These are phyloP conservation scores for Favolaschia claudopus DNA, from an alignment of 768 basidiomycete genomes.

Conservation along the genomic window DNA sequence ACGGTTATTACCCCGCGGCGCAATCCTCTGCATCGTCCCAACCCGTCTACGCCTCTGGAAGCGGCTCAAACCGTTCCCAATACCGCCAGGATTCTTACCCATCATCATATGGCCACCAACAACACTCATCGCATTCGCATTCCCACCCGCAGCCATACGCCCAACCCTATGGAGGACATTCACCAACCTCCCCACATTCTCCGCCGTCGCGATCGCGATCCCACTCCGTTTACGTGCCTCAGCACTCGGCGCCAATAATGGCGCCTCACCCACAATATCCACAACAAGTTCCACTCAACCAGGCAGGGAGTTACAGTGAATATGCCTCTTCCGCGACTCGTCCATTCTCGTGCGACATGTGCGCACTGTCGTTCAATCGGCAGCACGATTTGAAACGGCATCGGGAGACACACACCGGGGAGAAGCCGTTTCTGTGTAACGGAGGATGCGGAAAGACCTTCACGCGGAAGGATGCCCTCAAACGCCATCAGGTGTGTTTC, in stretches of 20 bases:
- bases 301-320: constrained; percentile 48
- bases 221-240: constrained; percentile 42
- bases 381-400: constrained; percentile 88
- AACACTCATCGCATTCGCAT: constrained; percentile 43
- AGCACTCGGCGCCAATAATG: constrained; percentile 28
- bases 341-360: constrained; percentile 75
- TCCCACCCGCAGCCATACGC: constrained; percentile 31
- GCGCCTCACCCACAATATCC: constrained; percentile 38
- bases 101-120: too few species aligned
- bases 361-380: constrained; percentile 83
- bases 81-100: constrained; percentile 38
- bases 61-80: constrained; percentile 39
- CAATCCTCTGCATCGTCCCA: constrained; percentile 23
- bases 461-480: constrained; percentile 86
- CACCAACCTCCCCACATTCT: constrained; percentile 20
- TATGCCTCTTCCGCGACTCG: constrained; percentile 67
- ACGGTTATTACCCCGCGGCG: constrained; percentile 27
- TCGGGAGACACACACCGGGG: constrained; percentile 84
- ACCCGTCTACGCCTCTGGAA: constrained; percentile 31
- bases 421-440: constrained; percentile 85
- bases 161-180: constrained; percentile 11
- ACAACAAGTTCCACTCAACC: constrained; percentile 44
- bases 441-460: constrained; percentile 89
- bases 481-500: constrained; percentile 77
- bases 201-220: constrained; percentile 48